These are phyloP conservation scores for Ogataea siamensis DNA, from an alignment of 805 yeast species.

Conservation along the genomic window DNA sequence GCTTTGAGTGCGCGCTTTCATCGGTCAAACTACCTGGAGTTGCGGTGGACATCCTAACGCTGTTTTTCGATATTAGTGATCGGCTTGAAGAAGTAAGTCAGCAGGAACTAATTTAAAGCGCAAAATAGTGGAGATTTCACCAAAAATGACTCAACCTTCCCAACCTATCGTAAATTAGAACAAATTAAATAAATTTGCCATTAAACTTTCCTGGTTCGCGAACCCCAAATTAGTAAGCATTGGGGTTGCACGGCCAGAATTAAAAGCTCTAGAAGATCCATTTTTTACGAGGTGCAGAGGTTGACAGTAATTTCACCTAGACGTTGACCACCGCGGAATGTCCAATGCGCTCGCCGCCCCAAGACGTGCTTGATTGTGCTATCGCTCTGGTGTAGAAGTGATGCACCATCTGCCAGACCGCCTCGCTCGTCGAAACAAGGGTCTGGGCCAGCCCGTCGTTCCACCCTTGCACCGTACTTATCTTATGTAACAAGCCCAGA, in stretches of 20 bases:
- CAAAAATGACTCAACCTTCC: background rate
- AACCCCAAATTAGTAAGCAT: conserved; percentile 5
- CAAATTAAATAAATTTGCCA: conserved; percentile 4
- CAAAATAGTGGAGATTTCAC: conserved; percentile 1
- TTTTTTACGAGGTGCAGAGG: background rate
- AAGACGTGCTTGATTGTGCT: background rate
- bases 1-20: conserved; percentile 38
- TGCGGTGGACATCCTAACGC: conserved; percentile 6
- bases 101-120: background rate
- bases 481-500: conserved; percentile 16
- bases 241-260: background rate
- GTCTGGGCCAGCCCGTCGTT: background rate
- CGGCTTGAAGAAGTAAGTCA: background rate
- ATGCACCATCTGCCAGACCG: background rate
- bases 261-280: conserved; percentile 1
- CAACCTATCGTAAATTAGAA: background rate
- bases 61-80: too few relatives aligned
- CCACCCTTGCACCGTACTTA: conserved; percentile 7
- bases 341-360: background rate
- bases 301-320: too few relatives aligned
- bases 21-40: conserved; percentile 1
- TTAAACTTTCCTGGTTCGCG: background rate
- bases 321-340: too few relatives aligned
- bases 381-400: background rate
- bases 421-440: background rate